Conservation (phyloP, 257 asterid species). For the Jacaranda copaia region DNA sequence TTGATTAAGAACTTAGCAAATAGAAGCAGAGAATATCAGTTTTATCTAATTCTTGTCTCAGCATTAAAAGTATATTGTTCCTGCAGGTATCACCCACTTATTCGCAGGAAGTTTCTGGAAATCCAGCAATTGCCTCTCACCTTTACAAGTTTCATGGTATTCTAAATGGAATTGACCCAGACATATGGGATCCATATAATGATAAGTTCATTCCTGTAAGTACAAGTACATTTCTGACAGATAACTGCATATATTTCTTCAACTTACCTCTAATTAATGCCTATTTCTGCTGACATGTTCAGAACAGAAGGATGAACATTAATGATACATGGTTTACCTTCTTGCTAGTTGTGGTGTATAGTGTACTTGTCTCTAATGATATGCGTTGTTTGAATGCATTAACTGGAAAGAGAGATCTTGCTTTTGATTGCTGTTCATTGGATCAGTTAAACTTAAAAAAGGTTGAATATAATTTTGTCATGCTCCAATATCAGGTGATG, state of each 20-base stretch:
- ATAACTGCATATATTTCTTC: neutral
- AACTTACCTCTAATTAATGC: slow-evolving; percentile 23
- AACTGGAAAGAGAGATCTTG: slow-evolving; percentile 11
- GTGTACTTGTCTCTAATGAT: neutral
- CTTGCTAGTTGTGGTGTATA: slow-evolving; percentile 12
- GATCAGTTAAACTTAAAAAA: neutral
- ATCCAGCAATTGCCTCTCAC: slow-evolving; percentile 76
- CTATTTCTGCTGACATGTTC: neutral
- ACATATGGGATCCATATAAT: slow-evolving; percentile 97
- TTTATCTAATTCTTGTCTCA: slow-evolving; percentile 13
- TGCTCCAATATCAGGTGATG: neutral
- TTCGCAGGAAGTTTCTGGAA: slow-evolving; percentile 82
- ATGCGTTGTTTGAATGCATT: slow-evolving; percentile 9
- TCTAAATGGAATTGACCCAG: slow-evolving; percentile 96
- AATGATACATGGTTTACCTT: slow-evolving; percentile 9
- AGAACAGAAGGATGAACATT: slow-evolving; percentile 7
- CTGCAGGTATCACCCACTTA: slow-evolving; percentile 97
- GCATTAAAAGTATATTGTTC: slow-evolving; percentile 29
- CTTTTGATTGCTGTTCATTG: neutral
- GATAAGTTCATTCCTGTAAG: slow-evolving; percentile 93
- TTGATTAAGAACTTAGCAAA: slow-evolving; percentile 18
- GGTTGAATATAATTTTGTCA: neutral
- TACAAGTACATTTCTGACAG: slow-evolving; percentile 41
- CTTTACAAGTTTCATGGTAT: slow-evolving; percentile 94
- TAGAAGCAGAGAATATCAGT: slow-evolving; percentile 23